A percentile compares a stretch with the other conserved stretches of the same genome.
phyloP scores from a whole-genome alignment of 1,139 yeast species.

The Hyphopichia burtonii region DNA sequence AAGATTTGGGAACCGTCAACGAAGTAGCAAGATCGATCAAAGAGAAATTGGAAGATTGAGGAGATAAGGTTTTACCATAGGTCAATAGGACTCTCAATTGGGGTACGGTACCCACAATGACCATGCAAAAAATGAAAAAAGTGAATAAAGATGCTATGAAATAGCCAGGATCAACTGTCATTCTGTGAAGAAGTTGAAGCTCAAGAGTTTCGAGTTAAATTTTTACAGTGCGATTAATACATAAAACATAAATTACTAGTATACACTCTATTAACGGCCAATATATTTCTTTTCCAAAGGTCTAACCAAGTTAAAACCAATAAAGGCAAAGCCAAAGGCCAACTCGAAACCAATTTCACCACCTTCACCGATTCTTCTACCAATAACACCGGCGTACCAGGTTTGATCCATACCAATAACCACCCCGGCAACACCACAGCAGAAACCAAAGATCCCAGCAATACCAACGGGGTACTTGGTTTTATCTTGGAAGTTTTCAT shows the following conservation, averaged over 20 bases:
- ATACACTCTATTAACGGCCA: slow-evolving; percentile 36
- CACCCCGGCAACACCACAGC: slow-evolving; percentile 83
- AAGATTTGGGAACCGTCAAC: slow-evolving; percentile 43
- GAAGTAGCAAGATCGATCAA: slow-evolving; percentile 7
- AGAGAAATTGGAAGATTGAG: not conserved
- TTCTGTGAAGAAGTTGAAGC: too few relatives aligned
- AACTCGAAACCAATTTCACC: slow-evolving; percentile 91
- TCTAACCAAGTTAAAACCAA: slow-evolving; percentile 61
- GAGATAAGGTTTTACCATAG: not conserved
- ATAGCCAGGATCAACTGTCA: too few relatives aligned
- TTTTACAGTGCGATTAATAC: not conserved
- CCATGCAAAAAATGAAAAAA: too few relatives aligned
- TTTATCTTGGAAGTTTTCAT: slow-evolving; percentile 57
- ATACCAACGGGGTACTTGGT: slow-evolving; percentile 65
- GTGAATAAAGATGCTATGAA: too few relatives aligned
- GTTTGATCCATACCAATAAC: slow-evolving; percentile 83
- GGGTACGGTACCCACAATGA: too few relatives aligned
- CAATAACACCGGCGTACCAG: slow-evolving; percentile 78
- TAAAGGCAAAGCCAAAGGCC: slow-evolving; percentile 65
- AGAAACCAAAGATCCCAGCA: slow-evolving; percentile 76
- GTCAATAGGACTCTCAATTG: not conserved
- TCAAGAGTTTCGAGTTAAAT: too few relatives aligned
- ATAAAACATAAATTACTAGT: not conserved
- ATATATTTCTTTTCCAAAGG: slow-evolving; percentile 69
- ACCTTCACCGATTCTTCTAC: slow-evolving; percentile 62